Conservation (phyloP, 2,329 filamentous ascomycete genomes). For the Thermomyces lanuginosus region DNA sequence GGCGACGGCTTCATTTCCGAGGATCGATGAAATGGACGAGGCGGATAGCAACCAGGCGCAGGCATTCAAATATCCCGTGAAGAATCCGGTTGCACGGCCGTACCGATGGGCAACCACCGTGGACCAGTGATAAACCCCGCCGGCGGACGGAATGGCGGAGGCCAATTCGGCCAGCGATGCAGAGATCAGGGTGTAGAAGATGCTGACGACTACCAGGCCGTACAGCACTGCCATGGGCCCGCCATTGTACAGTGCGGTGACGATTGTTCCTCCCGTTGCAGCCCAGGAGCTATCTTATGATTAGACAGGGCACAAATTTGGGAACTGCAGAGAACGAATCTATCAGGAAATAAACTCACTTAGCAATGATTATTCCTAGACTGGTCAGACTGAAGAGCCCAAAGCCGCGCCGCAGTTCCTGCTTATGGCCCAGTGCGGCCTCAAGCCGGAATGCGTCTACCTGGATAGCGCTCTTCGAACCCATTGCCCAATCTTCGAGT, state of each 20-base stretch:
- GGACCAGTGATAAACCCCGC: constrained; percentile 38
- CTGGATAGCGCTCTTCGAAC: too few species aligned
- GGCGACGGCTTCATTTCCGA: constrained; percentile 1
- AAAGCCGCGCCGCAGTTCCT: constrained; percentile 41
- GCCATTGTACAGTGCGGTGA: constrained; percentile 33
- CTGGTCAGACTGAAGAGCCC: constrained; percentile 36
- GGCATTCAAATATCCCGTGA: constrained; percentile 31
- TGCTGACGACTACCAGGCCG: constrained; percentile 33
- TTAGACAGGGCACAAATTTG: background rate
- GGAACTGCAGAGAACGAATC: constrained; percentile 13
- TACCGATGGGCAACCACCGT: constrained; percentile 29
- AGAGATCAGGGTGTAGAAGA: constrained; percentile 32
- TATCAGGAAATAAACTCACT: constrained; percentile 36
- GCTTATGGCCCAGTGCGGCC: constrained; percentile 31
- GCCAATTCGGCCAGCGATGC: constrained; percentile 34
- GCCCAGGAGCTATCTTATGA: background rate
- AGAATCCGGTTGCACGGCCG: constrained; percentile 13
- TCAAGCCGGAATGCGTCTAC: constrained; percentile 1
- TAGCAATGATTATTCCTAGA: constrained; percentile 35
- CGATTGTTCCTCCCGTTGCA: constrained; percentile 28
- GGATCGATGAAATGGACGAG: constrained; percentile 3
- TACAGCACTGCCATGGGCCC: constrained; percentile 35
- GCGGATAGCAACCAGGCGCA: constrained; percentile 11
- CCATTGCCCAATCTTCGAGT: too few species aligned
- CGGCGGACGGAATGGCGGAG: constrained; percentile 33